Evolutionary conservation across 257 asterid genomes (phyloP), one percentile per base, ranked within the genome.

Genomic region (Solanum dulcamara): DNA sequence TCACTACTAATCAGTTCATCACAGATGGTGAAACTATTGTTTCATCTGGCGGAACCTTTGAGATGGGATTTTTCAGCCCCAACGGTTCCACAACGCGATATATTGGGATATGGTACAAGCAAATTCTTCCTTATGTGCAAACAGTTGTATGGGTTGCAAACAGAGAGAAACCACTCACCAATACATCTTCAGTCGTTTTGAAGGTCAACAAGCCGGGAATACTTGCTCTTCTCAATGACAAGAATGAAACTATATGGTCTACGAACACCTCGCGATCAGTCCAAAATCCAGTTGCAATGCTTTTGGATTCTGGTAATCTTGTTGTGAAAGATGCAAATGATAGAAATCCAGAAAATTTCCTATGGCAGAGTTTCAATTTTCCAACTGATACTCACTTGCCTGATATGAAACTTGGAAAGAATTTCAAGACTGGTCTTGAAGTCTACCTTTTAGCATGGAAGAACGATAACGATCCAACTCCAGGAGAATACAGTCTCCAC

Each of bases 291-390:
- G 75, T 66, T 42, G 91, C 84, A 17, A 86, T 80, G 33, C 62
- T 89, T 48, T 81, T 87, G 46, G 88, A 87, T 64, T 85, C 91
- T 1, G 92, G 92, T 7, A 89, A 89, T 70, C 90, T 89, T 53
- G 92, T 88, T 60, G 66, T 89, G 5, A 88, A 80, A 88, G 90
- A 88, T 84, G 87, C 88, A 15, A 62, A 59, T n/a, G 89, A 89
- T 48, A 84, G 26, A 11, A 79, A 72, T 30, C 88, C 74, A 4
- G 77, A 70, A 42, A 82, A 81, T 67, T 81, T 81, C 74, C 53
- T 86, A 5, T 89, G 90, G 92, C 87, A 88, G 86, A 88, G 89
- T 55, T 89, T 84, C 37, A 84, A 84, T 80, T 57, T 66, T 85
- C 92, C 92, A 9, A 81, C 88, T 0, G 86, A 89, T 32, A 85